These are phyloP conservation scores for Gastrolobium villosum DNA, from an alignment of 306 rosid species.

Conservation along the genomic window DNA sequence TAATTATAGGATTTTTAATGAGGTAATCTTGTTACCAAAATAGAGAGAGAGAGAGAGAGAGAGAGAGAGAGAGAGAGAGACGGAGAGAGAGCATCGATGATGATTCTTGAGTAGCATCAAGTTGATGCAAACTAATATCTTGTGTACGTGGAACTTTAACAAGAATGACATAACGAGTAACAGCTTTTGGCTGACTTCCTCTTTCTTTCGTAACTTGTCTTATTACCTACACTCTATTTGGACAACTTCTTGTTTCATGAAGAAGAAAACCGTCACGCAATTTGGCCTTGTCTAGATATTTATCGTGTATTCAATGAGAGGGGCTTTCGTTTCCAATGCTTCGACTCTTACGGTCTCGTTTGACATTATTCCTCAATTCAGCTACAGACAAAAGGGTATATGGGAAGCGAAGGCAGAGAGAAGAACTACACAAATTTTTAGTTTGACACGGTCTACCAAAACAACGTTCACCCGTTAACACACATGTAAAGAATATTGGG, in stretches of 20 bases:
- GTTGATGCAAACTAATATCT: conserved; percentile 40
- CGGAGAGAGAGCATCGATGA: neutral
- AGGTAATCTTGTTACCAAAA: neutral
- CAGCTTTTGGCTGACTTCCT: conserved; percentile 55
- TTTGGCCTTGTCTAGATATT: conserved; percentile 14
- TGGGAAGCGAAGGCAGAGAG: neutral
- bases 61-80: neutral
- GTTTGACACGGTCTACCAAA: neutral
- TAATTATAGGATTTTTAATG: conserved; percentile 6
- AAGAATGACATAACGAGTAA: conserved; percentile 47
- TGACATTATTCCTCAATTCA: conserved; percentile 11
- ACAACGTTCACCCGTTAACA: too few species aligned
- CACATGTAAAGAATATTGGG: too few species aligned
- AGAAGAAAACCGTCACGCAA: conserved; percentile 29
- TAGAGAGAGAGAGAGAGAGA: neutral
- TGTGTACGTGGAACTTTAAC: conserved; percentile 48
- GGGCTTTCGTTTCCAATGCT: conserved; percentile 15
- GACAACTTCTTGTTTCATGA: conserved; percentile 20
- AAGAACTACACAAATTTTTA: neutral
- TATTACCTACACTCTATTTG: conserved; percentile 34
- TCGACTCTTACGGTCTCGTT: conserved; percentile 25
- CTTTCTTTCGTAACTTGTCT: conserved; percentile 55
- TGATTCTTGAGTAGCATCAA: conserved; percentile 39
- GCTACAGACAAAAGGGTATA: conserved; percentile 27
- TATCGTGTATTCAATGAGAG: neutral